Evolutionary conservation across 1,284 basidiomycete species (phyloP).

Genomic region (Ustilago curta): DNA sequence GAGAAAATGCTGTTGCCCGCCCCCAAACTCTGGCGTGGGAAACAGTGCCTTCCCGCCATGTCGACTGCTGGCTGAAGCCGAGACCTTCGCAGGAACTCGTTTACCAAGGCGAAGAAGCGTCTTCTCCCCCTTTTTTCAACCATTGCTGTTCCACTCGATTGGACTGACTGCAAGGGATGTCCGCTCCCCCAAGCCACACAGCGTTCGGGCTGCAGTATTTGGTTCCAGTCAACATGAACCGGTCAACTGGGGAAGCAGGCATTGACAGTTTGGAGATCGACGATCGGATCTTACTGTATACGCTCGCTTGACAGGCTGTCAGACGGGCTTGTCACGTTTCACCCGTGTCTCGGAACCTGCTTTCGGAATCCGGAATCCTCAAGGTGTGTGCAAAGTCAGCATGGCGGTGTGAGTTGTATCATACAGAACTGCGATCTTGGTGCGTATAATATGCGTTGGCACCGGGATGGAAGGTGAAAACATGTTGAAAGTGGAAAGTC

Average conservation of each 20-base stretch:
- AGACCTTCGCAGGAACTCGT: not conserved
- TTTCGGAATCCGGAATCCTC: too few species aligned
- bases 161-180: conserved; percentile 2
- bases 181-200: conserved; percentile 1
- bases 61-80: not conserved
- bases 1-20: not conserved
- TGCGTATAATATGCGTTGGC: too few species aligned
- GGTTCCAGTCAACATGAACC: not conserved
- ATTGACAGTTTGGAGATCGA: conserved; percentile 2
- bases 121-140: too few species aligned
- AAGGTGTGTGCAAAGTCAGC: not conserved
- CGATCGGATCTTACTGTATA: conserved; percentile 1
- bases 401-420: not conserved
- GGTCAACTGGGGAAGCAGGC: not conserved
- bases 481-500: too few species aligned
- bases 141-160: too few species aligned
- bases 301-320: too few species aligned
- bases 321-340: too few species aligned
- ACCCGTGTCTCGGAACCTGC: too few species aligned
- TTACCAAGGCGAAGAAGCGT: not conserved
- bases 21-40: conserved; percentile 14
- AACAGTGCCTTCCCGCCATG: not conserved
- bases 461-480: too few species aligned
- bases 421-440: not conserved
- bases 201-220: not conserved